Percentiles rank a stretch among this genome's conserved stretches.
phyloP scores from a whole-genome alignment of 108 stramenopile genomes.

The Cyclotella cryptica region DNA sequence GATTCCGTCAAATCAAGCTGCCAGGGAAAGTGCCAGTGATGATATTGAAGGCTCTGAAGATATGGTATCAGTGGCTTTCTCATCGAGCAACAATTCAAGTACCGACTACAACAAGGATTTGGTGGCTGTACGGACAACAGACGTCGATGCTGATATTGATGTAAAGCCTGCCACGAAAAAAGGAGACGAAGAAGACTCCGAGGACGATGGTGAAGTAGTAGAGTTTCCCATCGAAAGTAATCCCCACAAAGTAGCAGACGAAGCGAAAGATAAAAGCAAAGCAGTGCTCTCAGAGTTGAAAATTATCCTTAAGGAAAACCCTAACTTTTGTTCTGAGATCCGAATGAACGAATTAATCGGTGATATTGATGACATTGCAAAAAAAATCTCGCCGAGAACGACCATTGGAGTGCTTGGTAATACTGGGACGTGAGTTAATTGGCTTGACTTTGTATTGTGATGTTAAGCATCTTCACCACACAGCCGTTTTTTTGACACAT shows the following conservation, averaged over 20 bases:
- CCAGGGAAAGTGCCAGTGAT: no score
- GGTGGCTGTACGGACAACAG: no score
- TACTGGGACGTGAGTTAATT: constrained; percentile 36
- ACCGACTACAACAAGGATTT: no score
- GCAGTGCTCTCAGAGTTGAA: constrained; percentile 24
- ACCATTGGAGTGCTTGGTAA: constrained; percentile 40
- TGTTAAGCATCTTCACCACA: background rate
- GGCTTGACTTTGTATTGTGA: no score
- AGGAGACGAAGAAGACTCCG: background rate
- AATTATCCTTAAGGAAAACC: constrained; percentile 28
- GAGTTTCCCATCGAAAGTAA: background rate
- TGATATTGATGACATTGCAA: constrained; percentile 14
- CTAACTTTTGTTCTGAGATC: constrained; percentile 28
- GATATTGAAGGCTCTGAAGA: no score
- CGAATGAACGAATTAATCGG: constrained; percentile 35
- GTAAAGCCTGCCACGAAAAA: background rate
- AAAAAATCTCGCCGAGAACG: constrained; percentile 18
- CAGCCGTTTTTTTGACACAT: background rate
- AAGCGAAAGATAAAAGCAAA: constrained; percentile 38
- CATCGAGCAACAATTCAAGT: no score
- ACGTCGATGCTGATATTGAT: constrained; percentile 4
- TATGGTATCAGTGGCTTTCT: no score
- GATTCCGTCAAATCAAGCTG: no score
- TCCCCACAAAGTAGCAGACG: constrained; percentile 36
- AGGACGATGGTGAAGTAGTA: no score